Base-by-base conservation (phyloP, 352 stramenopile species). In the Globisporangium apiculatum region DNA sequence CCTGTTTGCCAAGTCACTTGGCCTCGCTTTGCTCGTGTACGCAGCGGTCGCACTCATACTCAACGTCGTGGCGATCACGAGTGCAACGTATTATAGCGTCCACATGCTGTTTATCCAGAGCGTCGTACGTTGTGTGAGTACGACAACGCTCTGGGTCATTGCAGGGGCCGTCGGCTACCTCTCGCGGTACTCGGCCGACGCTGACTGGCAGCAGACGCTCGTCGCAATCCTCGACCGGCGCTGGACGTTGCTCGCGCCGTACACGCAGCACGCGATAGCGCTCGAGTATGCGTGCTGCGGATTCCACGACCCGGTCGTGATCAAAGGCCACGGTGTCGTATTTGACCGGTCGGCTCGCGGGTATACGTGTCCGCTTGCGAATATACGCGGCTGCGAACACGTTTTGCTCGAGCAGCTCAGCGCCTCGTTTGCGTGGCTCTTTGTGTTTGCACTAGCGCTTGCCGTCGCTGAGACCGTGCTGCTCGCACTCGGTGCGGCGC, bases 271-370 rank as follows among this genome's bases (percentile, higher is more conserved):
- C 38, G 38, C 58, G 4, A 67, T 81, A 47, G 67, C 70, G 17
- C 51, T 87, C 4, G 67, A 80, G 35, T 79, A 76, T 43, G 54
- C 60, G 5, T 85, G 76, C 51, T 87, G 74, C 47, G 76, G 76
- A 7, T 87, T 82, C 42, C 70, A 81, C 45, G 70, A 84, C 15
- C 74, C 76, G 5, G 38, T 70, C 11, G 48, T 79, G 3, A 46
- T 79, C 1, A 57, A 58, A 7, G 64, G 63, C 7, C 49, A 67
- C 51, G 67, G 64, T 7, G 47, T 85, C 9, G 58, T 79, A 15
- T 87, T 79, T 35, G 76, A 85, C 35, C 72, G 74, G 1, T 64
- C 74, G 7, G 64, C 72, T 1, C 43, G 74, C 1, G 63, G 68
- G 8, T 79, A 69, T 24, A 54, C 68, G 14, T 87, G 76, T 43